Base-by-base conservation (phyloP, 371 early-diverging fungal genomes). In the Rhizopus arrhizus region DNA sequence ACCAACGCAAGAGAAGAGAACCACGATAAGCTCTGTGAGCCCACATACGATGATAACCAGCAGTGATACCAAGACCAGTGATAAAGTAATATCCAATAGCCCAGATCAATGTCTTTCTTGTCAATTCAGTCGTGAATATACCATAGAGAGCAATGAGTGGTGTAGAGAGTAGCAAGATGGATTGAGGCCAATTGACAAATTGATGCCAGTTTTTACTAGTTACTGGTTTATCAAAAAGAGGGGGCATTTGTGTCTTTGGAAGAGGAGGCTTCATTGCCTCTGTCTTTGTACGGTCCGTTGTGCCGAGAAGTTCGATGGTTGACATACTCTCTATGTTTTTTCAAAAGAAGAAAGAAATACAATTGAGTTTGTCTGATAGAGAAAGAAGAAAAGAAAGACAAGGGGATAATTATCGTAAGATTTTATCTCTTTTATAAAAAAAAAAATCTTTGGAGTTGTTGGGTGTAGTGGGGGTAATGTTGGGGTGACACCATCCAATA, bases 11-110 rank as follows among this genome's bases (percentile, higher is more conserved):
- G 1, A 72, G 68, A 35, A 66, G 68, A 4, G 76, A 75, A 22
- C 90, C 94, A 33, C 77, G 70, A 70, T 91, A 93, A n/a, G 92
- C 74, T 28, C 88, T 78, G 66, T 93, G 94, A 33, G 91, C 75
- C 89, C 89, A 93, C 58, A 87, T 72, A 47, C 94, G 88, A 69
- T 93, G 94, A 69, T 93, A 91, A 22, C 90, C 95, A 52, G 91
- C 95, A 36, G 97, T 97, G 76, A 97, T 95, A 46, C 95, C 95
- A 52, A 96, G 80, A 12, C 92, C 96, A 12, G 95, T 91, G 62
- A 89, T 63, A 62, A 85, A 86, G 74, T 95, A 95, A 74, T 89
- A 95, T 13, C 86, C 45, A 38, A 92, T 61, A 32, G 90, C 57
- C 85, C 88, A 94, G 55, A 89, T 73, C 53, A 89, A 64, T 1